A percentile compares a stretch with the other conserved stretches of the same genome.
phyloP scores from a whole-genome alignment of 768 basidiomycete species.

The Leccinellum rugosiceps region DNA sequence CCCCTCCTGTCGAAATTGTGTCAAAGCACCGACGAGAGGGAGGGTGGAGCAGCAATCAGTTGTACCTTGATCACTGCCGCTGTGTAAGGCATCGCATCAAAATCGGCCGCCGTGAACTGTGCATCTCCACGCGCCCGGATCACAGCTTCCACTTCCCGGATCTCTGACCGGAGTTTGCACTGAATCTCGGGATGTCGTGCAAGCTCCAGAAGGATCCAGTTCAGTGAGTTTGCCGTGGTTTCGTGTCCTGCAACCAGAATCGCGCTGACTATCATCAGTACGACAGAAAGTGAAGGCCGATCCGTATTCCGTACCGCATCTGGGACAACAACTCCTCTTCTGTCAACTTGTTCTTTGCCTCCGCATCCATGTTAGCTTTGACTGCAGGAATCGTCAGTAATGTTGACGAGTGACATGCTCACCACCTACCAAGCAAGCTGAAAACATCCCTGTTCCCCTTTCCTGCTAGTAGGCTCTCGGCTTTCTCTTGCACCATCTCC shows the following conservation, averaged over 20 bases:
- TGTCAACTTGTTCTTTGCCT: slow-evolving; percentile 21
- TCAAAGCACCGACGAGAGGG: slow-evolving; percentile 15
- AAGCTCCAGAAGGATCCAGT: slow-evolving; percentile 64
- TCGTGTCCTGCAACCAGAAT: slow-evolving; percentile 54
- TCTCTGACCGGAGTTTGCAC: slow-evolving; percentile 46
- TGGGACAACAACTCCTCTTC: slow-evolving; percentile 17
- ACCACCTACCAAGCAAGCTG: slow-evolving; percentile 38
- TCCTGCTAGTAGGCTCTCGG: slow-evolving; percentile 9
- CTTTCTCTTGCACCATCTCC: slow-evolving; percentile 18
- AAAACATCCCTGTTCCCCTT: slow-evolving; percentile 16
- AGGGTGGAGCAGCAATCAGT: slow-evolving; percentile 14
- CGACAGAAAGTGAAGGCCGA: not conserved
- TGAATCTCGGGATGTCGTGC: slow-evolving; percentile 58
- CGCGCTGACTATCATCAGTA: slow-evolving; percentile 30
- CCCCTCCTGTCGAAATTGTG: slow-evolving; percentile 36
- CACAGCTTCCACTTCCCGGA: slow-evolving; percentile 7
- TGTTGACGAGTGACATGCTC: not conserved
- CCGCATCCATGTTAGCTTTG: slow-evolving; percentile 27
- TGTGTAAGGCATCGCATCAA: slow-evolving; percentile 50
- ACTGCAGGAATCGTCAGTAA: slow-evolving; percentile 9
- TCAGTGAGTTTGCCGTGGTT: slow-evolving; percentile 55
- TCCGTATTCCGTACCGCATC: slow-evolving; percentile 14
- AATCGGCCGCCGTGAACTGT: slow-evolving; percentile 36
- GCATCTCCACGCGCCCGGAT: slow-evolving; percentile 10
- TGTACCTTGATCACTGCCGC: slow-evolving; percentile 33